Percentiles rank a stretch among this genome's conserved stretches.
Evolutionary conservation across 192 early-diverging fungal species (phyloP).

Genomic region (Entomortierella beljakovae): DNA sequence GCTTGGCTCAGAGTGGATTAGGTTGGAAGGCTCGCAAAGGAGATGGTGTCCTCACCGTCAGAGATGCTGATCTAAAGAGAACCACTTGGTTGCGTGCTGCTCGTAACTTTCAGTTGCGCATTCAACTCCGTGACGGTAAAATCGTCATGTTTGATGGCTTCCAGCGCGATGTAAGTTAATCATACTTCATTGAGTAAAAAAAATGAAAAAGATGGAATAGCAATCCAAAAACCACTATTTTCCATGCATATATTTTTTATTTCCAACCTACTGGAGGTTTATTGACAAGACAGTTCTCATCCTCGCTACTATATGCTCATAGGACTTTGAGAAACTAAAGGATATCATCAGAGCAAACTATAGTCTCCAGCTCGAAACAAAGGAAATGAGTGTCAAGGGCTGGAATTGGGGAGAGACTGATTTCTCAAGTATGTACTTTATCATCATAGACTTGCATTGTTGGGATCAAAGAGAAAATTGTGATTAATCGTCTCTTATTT

Average conservation of each 20-base stretch:
- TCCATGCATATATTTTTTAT: neutral
- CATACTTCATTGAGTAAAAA: neutral
- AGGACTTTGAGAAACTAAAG: constrained; percentile 88
- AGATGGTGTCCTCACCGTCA: constrained; percentile 65
- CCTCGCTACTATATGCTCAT: constrained; percentile 1
- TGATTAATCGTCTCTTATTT: neutral
- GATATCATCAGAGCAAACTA: constrained; percentile 79
- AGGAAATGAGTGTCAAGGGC: constrained; percentile 89
- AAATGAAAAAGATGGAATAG: too few relatives aligned
- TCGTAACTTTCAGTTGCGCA: constrained; percentile 84
- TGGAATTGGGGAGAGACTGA: constrained; percentile 98
- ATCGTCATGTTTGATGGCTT: constrained; percentile 94
- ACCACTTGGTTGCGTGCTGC: constrained; percentile 87
- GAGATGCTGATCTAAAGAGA: constrained; percentile 75
- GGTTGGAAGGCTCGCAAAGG: constrained; percentile 79
- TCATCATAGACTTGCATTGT: neutral
- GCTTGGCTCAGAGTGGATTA: constrained; percentile 68
- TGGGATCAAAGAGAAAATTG: neutral
- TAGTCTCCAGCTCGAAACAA: constrained; percentile 78
- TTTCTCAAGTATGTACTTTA: constrained; percentile 69
- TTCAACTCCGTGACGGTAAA: constrained; percentile 78
- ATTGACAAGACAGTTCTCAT: too few relatives aligned
- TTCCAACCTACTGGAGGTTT: neutral
- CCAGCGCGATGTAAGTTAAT: constrained; percentile 68
- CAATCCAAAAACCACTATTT: neutral